Percentiles rank a stretch among this genome's conserved stretches.
Conservation (phyloP, 148 eudicot species). For the Camellia japonica region DNA sequence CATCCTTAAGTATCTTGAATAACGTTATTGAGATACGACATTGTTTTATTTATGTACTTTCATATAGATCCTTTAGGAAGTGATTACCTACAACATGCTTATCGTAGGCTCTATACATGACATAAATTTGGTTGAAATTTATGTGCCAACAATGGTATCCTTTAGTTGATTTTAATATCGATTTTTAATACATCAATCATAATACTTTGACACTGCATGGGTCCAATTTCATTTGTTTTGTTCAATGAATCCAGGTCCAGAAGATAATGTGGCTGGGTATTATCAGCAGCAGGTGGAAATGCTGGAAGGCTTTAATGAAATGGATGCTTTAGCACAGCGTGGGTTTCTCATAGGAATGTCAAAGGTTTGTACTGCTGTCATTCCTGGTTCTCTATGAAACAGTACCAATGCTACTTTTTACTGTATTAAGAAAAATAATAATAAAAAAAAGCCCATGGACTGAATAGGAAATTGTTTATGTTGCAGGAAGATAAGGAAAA, state of each 20-base stretch:
- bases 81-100: too few species aligned
- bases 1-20: too few species aligned
- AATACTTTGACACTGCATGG: not conserved
- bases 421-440: too few species aligned
- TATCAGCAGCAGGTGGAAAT: conserved; percentile 78
- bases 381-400: too few species aligned
- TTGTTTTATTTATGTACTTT: too few species aligned
- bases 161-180: not conserved
- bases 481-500: conserved; percentile 67
- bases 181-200: not conserved
- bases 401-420: not conserved
- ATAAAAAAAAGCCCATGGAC: not conserved
- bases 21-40: too few species aligned
- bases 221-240: not conserved
- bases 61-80: too few species aligned
- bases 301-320: conserved; percentile 78
- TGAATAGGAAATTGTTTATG: conserved; percentile 4
- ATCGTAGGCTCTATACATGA: too few species aligned
- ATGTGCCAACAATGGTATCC: not conserved
- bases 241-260: conserved; percentile 43
- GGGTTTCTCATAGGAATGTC: conserved; percentile 75
- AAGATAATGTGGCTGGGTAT: conserved; percentile 74
- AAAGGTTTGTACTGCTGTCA: conserved; percentile 30
- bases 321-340: conserved; percentile 81
- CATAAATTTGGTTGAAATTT: too few species aligned